Percentiles rank a stretch among this genome's conserved stretches.
Conservation (phyloP, 2,329 filamentous ascomycete genomes). For the Talaromyces islandicus region DNA sequence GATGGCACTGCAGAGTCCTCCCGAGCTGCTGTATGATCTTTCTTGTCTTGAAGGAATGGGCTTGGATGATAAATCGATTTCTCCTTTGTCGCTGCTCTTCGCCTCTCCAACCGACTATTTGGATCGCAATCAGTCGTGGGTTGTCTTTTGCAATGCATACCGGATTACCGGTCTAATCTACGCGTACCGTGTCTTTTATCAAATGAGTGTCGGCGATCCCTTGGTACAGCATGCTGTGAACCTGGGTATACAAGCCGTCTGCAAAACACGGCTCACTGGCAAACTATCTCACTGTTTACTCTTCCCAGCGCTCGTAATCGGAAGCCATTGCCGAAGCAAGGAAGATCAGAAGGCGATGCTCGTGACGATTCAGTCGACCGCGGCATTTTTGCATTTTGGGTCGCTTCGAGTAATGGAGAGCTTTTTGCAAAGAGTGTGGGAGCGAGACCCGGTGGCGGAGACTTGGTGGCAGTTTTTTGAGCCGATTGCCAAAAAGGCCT, state of each 20-base stretch:
- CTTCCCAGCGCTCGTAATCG: conserved; percentile 13
- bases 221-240: conserved; percentile 31
- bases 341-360: conserved; percentile 8
- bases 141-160: conserved; percentile 34
- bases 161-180: conserved; percentile 39
- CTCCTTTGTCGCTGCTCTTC: neutral
- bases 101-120: conserved; percentile 9
- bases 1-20: conserved; percentile 1
- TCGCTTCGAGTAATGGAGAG: conserved; percentile 12
- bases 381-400: conserved; percentile 12
- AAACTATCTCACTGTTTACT: conserved; percentile 13
- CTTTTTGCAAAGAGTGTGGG: conserved; percentile 9
- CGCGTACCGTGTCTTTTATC: conserved; percentile 39
- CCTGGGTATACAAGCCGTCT: conserved; percentile 9
- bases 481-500: conserved; percentile 10
- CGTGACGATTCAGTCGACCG: conserved; percentile 5
- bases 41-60: neutral
- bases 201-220: conserved; percentile 31
- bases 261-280: conserved; percentile 11
- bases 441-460: neutral
- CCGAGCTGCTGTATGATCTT: neutral
- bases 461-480: conserved; percentile 13
- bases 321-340: conserved; percentile 8
- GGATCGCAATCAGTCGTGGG: conserved; percentile 29
- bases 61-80: neutral